Conservation (phyloP, 805 yeast species). For the Candida tammaniensis region DNA sequence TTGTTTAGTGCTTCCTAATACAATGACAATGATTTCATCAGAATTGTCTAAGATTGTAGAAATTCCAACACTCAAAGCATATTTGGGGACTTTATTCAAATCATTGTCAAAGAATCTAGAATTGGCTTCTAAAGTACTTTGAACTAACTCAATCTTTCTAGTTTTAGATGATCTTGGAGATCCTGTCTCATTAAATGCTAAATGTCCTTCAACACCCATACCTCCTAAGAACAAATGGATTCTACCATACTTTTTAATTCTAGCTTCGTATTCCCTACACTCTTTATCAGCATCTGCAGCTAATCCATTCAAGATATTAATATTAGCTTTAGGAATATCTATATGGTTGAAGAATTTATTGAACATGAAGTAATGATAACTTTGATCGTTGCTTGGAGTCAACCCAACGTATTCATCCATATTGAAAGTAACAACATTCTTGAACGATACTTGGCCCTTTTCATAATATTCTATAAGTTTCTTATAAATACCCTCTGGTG, state of each 20-base stretch:
- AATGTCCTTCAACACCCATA: slow-evolving; percentile 59
- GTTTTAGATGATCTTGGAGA: slow-evolving; percentile 45
- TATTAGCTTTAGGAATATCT: slow-evolving; percentile 50
- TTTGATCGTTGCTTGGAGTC: slow-evolving; percentile 45
- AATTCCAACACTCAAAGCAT: slow-evolving; percentile 55
- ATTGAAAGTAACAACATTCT: slow-evolving; percentile 56
- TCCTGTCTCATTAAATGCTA: slow-evolving; percentile 60
- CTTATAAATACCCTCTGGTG: slow-evolving; percentile 55
- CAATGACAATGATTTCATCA: slow-evolving; percentile 50
- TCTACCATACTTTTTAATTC: slow-evolving; percentile 46
- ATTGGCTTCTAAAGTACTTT: slow-evolving; percentile 52
- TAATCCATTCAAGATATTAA: slow-evolving; percentile 54
- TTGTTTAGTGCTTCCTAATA: slow-evolving; percentile 46
- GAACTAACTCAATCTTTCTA: slow-evolving; percentile 45
- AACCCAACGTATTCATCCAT: slow-evolving; percentile 61
- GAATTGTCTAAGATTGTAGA: slow-evolving; percentile 56
- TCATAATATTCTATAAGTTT: slow-evolving; percentile 43
- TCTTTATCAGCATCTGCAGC: slow-evolving; percentile 44
- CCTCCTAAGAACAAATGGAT: slow-evolving; percentile 58
- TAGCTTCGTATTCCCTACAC: slow-evolving; percentile 47
- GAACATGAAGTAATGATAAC: slow-evolving; percentile 58
- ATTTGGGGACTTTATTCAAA: slow-evolving; percentile 45
- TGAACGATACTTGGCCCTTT: slow-evolving; percentile 41
- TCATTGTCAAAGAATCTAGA: slow-evolving; percentile 51
- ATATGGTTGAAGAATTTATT: slow-evolving; percentile 54